Conservation (phyloP, 2,329 filamentous ascomycete species). For the Aspergillus novoparasiticus region DNA sequence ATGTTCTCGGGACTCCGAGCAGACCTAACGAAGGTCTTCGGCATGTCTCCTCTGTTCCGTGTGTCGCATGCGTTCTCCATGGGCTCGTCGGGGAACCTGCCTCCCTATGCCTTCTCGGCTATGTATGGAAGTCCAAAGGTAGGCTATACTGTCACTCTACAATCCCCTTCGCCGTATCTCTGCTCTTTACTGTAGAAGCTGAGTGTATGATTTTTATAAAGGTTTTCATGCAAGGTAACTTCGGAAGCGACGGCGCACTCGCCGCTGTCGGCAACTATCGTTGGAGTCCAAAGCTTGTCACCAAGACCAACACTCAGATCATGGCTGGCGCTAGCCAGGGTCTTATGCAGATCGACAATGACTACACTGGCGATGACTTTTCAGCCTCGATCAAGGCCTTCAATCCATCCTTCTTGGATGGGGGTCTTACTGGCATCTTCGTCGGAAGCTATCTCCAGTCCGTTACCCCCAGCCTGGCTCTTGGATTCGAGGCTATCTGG, state of each 20-base stretch:
- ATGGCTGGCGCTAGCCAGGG: slow-evolving; percentile 75
- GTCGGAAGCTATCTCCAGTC: slow-evolving; percentile 96
- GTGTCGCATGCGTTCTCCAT: slow-evolving; percentile 96
- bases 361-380: slow-evolving; percentile 93
- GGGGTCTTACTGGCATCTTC: slow-evolving; percentile 90
- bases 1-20: slow-evolving; percentile 96
- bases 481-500: slow-evolving; percentile 93
- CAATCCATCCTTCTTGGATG: slow-evolving; percentile 92
- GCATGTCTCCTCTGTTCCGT: slow-evolving; percentile 91
- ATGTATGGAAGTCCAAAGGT: slow-evolving; percentile 94
- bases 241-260: slow-evolving; percentile 89
- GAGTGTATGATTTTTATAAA: slow-evolving; percentile 42
- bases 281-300: slow-evolving; percentile 77
- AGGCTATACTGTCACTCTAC: slow-evolving; percentile 36
- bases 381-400: slow-evolving; percentile 89
- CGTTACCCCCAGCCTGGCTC: slow-evolving; percentile 79
- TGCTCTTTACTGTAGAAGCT: slow-evolving; percentile 1
- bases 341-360: slow-evolving; percentile 91
- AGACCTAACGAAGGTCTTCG: slow-evolving; percentile 95
- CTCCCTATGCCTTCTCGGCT: slow-evolving; percentile 92
- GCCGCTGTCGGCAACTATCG: slow-evolving; percentile 91
- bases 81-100: slow-evolving; percentile 78
- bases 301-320: slow-evolving; percentile 86
- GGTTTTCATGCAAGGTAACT: slow-evolving; percentile 93
- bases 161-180: background rate